Evolutionary conservation across 768 basidiomycete species (phyloP), one percentile per base, ranked within the genome.

Genomic region (Trametes elegans): DNA sequence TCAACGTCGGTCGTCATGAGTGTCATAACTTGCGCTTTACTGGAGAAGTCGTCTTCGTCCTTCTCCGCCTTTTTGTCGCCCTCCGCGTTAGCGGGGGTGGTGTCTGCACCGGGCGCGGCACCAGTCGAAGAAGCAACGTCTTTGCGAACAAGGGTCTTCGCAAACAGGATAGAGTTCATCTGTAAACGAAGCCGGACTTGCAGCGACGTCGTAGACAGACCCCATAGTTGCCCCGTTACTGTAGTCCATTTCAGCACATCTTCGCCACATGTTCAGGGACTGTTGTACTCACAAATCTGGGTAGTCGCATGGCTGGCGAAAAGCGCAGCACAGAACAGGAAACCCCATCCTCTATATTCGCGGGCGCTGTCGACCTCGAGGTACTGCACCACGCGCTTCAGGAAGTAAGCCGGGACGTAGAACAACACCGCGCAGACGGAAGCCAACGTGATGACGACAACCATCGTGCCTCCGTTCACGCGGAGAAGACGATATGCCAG

Each of bases 1-100:
- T 95, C 92, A 26, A 94, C 91, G 61, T 97, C 93, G 5, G 92
- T 93, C 6, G 93, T 95, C 90, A 96, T 94, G 26, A 96, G 79
- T 2, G 90, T 95, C 93, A 96, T 94, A 63, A 97, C 85, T 72
- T 96, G 81, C n/a, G 77, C 74, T 63, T 83, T 83, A 53, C 76
- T 79, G 24, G 74, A 75, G 58, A 82, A 80, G 14, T 76, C 79
- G n/a, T 73, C 77, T 27, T 78, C 75, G 23, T 71, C 81, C 59
- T 85, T 83, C 43, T 83, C 81, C 21, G 80, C 78, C 53, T 84
- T 82, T 7, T 80, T 77, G 29, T 68, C 73, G 21, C 32, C 49
- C 32, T 60, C 59, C 0, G 63, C 46, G 40, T 58, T 57, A 2
- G 54, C 45, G 7, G 41, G 32, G 5, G 19, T 19, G 13, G 38